Evolutionary conservation across 164 flowering plant species (phyloP).

Genomic region (Dillenia suffruticosa): DNA sequence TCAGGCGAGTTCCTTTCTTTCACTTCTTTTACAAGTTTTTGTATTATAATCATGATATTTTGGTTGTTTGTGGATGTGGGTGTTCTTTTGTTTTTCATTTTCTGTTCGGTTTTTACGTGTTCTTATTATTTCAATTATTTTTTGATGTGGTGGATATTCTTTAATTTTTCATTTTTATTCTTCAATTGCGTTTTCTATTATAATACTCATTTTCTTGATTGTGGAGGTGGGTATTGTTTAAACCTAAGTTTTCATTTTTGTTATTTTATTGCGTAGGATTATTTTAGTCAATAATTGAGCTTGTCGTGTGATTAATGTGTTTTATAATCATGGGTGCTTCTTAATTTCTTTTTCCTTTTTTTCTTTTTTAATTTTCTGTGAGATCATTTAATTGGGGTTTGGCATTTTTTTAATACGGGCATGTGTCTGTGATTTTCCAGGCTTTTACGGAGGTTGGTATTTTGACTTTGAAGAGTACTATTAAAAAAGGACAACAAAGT

Average conservation of each 20-base stretch:
- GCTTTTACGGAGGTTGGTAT: conserved; percentile 29
- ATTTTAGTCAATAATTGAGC: neutral
- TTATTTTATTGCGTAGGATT: neutral
- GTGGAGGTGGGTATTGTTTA: neutral
- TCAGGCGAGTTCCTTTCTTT: too few relatives aligned
- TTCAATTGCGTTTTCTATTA: neutral
- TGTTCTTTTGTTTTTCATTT: too few relatives aligned
- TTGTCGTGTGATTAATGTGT: neutral
- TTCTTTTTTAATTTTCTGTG: neutral
- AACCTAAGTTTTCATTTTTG: neutral
- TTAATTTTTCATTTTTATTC: neutral
- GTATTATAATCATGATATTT: too few relatives aligned
- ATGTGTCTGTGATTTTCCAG: conserved; percentile 27
- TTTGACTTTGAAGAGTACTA: conserved; percentile 38
- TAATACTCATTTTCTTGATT: neutral
- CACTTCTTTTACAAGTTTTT: too few relatives aligned
- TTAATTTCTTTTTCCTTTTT: neutral
- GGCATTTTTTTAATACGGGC: conserved; percentile 5
- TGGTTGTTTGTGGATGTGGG: too few relatives aligned
- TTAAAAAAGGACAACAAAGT: neutral
- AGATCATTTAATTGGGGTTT: neutral
- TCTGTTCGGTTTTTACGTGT: too few relatives aligned
- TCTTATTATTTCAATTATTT: too few relatives aligned
- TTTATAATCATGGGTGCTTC: neutral
- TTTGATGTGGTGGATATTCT: neutral